phyloP scores from a whole-genome alignment of 345 rosid species.

The Xanthoceras sorbifolium region DNA sequence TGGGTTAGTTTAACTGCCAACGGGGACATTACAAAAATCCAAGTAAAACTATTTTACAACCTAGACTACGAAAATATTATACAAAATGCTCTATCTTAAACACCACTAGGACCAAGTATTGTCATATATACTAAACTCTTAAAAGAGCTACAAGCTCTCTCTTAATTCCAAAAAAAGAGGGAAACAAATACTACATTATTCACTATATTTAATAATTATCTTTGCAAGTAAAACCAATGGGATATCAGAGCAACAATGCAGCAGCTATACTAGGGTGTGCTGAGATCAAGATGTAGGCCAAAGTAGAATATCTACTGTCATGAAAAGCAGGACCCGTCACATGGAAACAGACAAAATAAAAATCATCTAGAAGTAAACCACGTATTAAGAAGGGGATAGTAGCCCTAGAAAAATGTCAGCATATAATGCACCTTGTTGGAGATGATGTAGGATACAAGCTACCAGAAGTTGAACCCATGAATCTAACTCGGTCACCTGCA shows the following conservation, averaged over 20 bases:
- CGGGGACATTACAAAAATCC: background rate
- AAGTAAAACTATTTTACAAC: background rate
- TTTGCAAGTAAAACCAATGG: background rate
- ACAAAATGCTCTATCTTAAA: background rate
- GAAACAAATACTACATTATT: background rate
- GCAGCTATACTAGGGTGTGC: background rate
- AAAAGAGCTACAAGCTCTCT: background rate
- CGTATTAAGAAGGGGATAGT: background rate
- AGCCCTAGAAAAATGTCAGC: background rate
- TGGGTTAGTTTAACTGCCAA: background rate
- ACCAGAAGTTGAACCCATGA: constrained; percentile 44
- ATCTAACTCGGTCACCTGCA: constrained; percentile 84
- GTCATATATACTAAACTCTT: background rate
- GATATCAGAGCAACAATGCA: background rate
- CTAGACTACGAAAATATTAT: background rate
- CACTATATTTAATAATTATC: background rate
- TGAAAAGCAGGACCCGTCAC: background rate
- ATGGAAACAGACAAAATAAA: background rate
- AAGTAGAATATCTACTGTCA: background rate
- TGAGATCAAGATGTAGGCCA: background rate
- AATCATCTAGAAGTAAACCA: constrained; percentile 9
- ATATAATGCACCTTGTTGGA: constrained; percentile 50
- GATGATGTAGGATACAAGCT: constrained; percentile 50
- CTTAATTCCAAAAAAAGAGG: background rate
- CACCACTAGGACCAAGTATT: background rate